Percentiles rank a stretch among this genome's conserved stretches.
Evolutionary conservation across 257 asterid species (phyloP).

Genomic region (Misopates orontium): DNA sequence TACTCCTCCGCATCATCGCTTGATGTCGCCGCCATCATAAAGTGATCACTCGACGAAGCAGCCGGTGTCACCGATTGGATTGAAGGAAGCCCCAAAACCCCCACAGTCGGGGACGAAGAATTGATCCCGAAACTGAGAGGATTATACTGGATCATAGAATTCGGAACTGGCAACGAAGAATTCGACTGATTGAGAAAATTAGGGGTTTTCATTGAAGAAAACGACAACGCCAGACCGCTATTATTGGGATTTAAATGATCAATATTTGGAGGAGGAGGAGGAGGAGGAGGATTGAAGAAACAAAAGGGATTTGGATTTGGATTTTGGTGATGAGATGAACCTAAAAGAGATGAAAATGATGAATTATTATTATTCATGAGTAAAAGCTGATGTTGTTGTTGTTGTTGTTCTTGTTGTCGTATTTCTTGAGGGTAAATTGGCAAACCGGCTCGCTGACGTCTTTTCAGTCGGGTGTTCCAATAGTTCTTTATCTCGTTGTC

Average conservation of each 20-base stretch:
- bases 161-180: no score
- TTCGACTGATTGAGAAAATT: no score
- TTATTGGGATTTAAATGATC: no score
- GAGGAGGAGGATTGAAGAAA: neutral
- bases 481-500: slow-evolving; percentile 38
- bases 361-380: no score
- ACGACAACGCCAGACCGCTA: slow-evolving; percentile 12
- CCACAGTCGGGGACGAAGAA: slow-evolving; percentile 7
- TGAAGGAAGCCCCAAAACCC: slow-evolving; percentile 47
- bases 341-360: no score
- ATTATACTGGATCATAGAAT: slow-evolving; percentile 19
- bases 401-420: no score
- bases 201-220: slow-evolving; percentile 26
- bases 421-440: slow-evolving; percentile 26
- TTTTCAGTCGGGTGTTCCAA: slow-evolving; percentile 37
- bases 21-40: slow-evolving; percentile 28
- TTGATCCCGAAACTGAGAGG: slow-evolving; percentile 23
- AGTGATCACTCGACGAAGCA: slow-evolving; percentile 36
- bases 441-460: slow-evolving; percentile 36
- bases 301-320: neutral
- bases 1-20: slow-evolving; percentile 40
- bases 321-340: no score
- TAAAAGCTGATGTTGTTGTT: no score
- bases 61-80: slow-evolving; percentile 46
- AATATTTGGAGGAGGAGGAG: neutral